Conservation (phyloP, 352 stramenopile species). For the Globisporangium cylindrosporum region DNA sequence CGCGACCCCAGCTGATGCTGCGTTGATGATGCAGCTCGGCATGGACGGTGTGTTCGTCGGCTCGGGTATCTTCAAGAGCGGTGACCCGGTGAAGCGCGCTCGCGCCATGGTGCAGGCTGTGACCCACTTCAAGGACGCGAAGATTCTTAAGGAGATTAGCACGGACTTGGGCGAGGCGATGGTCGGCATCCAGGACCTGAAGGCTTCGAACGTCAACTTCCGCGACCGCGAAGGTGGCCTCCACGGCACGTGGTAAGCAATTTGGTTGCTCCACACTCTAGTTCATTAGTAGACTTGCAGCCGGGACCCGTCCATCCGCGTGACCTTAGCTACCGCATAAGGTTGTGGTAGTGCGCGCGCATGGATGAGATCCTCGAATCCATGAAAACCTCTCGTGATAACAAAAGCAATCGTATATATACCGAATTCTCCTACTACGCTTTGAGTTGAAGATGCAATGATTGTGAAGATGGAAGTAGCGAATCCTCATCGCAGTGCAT, state of each 20-base stretch:
- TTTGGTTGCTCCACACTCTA: background rate
- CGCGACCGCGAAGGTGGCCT: slow-evolving; percentile 94
- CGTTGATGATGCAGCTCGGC: slow-evolving; percentile 99
- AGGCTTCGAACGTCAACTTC: slow-evolving; percentile 95
- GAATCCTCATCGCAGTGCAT: too few relatives aligned
- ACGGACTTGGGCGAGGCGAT: slow-evolving; percentile 96
- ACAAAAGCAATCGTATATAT: too few relatives aligned
- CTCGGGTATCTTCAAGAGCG: slow-evolving; percentile 97
- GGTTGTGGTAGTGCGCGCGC: too few relatives aligned
- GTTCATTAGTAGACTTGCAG: slow-evolving; percentile 1
- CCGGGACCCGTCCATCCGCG: too few relatives aligned
- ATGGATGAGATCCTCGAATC: too few relatives aligned
- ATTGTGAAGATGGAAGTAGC: too few relatives aligned
- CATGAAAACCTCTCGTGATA: too few relatives aligned
- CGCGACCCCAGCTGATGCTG: slow-evolving; percentile 96
- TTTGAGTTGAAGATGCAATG: too few relatives aligned
- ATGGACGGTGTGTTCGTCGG: slow-evolving; percentile 99
- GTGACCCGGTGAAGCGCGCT: slow-evolving; percentile 93
- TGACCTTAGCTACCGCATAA: too few relatives aligned
- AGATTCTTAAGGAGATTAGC: slow-evolving; percentile 96
- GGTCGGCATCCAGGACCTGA: slow-evolving; percentile 97
- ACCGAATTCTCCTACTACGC: too few relatives aligned
- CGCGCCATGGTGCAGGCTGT: slow-evolving; percentile 96
- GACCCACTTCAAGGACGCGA: slow-evolving; percentile 96
- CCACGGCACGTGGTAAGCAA: slow-evolving; percentile 58